Evolutionary conservation across 441 rosid species (phyloP).

Genomic region (Gossypium gossypioides): DNA sequence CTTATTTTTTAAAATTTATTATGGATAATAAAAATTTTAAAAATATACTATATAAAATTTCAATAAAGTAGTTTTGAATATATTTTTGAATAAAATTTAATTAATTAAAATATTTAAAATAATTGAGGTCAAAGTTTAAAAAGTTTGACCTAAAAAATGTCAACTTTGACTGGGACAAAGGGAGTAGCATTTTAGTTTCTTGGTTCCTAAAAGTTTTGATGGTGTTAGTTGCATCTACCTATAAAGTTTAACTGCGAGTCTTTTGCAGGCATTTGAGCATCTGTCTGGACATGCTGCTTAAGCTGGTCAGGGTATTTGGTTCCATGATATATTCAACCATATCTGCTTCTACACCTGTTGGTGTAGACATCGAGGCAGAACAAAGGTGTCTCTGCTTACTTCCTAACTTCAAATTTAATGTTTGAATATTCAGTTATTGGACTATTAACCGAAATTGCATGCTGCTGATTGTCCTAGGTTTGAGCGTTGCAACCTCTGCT

Average conservation of each 20-base stretch:
- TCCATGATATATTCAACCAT: constrained; percentile 65
- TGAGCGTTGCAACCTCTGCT: constrained; percentile 82
- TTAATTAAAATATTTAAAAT: no score
- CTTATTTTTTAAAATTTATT: no score
- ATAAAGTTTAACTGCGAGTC: background rate
- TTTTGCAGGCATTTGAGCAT: constrained; percentile 66
- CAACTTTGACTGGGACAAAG: no score
- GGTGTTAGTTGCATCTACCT: background rate
- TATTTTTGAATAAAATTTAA: no score
- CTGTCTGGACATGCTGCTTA: constrained; percentile 72
- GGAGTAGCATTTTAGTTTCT: background rate
- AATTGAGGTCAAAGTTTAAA: no score
- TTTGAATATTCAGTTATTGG: background rate
- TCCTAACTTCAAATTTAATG: constrained; percentile 9
- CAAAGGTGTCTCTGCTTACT: constrained; percentile 49
- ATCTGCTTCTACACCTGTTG: constrained; percentile 74
- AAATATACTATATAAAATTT: no score
- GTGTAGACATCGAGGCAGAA: constrained; percentile 96
- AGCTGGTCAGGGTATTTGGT: constrained; percentile 77
- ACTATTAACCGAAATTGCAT: constrained; percentile 6
- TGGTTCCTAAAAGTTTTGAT: background rate
- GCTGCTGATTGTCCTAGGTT: constrained; percentile 37
- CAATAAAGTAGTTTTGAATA: no score
- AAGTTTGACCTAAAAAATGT: no score
- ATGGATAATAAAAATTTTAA: no score